Conservation (phyloP, 805 yeast genomes). For the Metschnikowia cubensis region DNA sequence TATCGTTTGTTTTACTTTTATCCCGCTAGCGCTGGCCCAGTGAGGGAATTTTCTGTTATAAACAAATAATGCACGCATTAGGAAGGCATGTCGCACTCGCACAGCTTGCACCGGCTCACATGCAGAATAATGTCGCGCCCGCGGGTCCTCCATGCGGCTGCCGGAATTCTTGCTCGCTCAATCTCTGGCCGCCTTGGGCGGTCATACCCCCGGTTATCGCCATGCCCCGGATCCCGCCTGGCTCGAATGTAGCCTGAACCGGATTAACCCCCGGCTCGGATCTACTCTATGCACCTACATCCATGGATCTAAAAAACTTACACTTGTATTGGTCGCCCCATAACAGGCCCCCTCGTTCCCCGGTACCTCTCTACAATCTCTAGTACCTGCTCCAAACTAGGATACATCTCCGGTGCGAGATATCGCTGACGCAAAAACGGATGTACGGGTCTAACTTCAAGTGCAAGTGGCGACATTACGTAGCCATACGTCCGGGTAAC, state of each 20-base stretch:
- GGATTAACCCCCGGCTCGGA: too few species aligned
- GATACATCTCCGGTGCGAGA: conserved; percentile 5
- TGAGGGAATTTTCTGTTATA: conserved; percentile 21
- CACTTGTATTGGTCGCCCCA: too few species aligned
- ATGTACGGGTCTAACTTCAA: not conserved
- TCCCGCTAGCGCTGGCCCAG: conserved; percentile 8
- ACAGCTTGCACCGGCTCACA: not conserved
- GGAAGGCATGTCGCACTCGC: conserved; percentile 15
- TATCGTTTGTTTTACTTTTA: conserved; percentile 8
- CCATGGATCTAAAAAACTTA: too few species aligned
- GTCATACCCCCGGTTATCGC: not conserved
- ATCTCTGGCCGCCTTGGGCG: not conserved
- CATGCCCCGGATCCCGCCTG: too few species aligned
- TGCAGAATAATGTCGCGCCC: conserved; percentile 3
- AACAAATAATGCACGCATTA: conserved; percentile 19
- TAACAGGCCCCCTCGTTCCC: too few species aligned
- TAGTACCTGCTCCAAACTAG: not conserved
- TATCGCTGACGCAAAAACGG: not conserved
- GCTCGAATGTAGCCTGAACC: too few species aligned
- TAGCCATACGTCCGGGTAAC: conserved; percentile 1
- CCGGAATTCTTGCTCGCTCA: not conserved
- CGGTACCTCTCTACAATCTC: too few species aligned
- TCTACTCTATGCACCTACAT: too few species aligned
- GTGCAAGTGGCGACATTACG: not conserved
- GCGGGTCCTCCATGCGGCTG: not conserved